phyloP scores from a whole-genome alignment of 495 filamentous ascomycete genomes.

The Parathielavia hyrcaniae region DNA sequence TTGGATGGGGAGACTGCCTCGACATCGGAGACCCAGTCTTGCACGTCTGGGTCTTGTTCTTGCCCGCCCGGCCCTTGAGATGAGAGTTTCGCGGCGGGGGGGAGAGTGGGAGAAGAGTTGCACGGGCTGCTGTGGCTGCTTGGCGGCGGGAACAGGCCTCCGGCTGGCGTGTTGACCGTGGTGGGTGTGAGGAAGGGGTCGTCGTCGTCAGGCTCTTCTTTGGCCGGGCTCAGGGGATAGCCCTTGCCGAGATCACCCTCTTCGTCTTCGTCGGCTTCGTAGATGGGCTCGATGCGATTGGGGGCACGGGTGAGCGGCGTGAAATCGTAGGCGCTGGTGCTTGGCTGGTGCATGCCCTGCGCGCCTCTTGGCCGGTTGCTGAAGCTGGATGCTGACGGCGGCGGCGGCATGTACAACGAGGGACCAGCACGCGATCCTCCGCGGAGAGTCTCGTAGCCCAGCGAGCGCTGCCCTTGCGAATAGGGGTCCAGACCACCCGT shows the following conservation, averaged over 20 bases:
- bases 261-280: constrained; percentile 64
- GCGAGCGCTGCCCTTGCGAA: constrained; percentile 32
- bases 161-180: constrained; percentile 4
- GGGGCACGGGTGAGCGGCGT: constrained; percentile 12
- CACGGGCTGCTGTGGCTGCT: constrained; percentile 9
- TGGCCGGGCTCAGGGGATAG: constrained; percentile 15
- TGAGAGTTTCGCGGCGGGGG: constrained; percentile 15
- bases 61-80: not conserved
- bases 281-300: constrained; percentile 49
- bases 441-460: constrained; percentile 42
- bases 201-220: constrained; percentile 23
- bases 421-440: constrained; percentile 14
- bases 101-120: not conserved
- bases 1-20: constrained; percentile 40
- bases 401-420: constrained; percentile 22
- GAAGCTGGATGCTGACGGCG: constrained; percentile 12
- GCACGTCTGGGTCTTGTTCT: constrained; percentile 47
- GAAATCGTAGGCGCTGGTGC: constrained; percentile 26
- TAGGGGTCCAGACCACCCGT: constrained; percentile 40
- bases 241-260: constrained; percentile 15
- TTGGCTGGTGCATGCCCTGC: constrained; percentile 30
- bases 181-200: constrained; percentile 44
- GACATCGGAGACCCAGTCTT: constrained; percentile 56
- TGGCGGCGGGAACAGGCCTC: constrained; percentile 5
- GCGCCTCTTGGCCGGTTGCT: constrained; percentile 19